phyloP scores from a whole-genome alignment of 495 filamentous ascomycete genomes.

The Clohesyomyces aquaticus region DNA sequence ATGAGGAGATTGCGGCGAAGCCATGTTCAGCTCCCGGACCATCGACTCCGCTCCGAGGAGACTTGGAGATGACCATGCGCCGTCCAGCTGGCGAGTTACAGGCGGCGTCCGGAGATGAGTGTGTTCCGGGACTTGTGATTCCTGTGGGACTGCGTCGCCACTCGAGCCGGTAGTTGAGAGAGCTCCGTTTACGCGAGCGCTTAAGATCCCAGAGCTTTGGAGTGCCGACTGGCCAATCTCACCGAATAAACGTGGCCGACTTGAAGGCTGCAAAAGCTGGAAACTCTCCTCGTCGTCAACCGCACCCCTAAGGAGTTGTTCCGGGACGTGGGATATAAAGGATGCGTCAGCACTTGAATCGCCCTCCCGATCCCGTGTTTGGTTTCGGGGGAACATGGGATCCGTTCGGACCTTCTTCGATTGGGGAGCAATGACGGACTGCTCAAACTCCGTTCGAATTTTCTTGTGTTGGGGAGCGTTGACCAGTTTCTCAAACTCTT shows the following conservation, averaged over 20 bases:
- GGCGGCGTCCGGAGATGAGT: background rate
- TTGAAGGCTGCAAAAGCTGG: constrained; percentile 13
- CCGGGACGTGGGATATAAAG: constrained; percentile 34
- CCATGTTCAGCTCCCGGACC: constrained; percentile 70
- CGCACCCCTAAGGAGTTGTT: background rate
- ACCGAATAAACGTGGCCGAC: constrained; percentile 67
- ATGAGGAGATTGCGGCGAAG: constrained; percentile 52
- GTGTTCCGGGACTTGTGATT: background rate
- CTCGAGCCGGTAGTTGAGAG: constrained; percentile 29
- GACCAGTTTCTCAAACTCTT: constrained; percentile 41
- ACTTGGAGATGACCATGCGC: constrained; percentile 51
- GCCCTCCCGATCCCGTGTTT: constrained; percentile 38
- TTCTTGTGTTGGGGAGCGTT: constrained; percentile 44
- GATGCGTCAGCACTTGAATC: constrained; percentile 45
- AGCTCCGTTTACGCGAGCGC: constrained; percentile 40
- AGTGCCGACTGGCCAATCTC: constrained; percentile 75
- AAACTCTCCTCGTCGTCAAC: constrained; percentile 46
- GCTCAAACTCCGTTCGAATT: constrained; percentile 39
- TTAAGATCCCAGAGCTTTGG: constrained; percentile 63
- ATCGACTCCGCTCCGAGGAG: constrained; percentile 69
- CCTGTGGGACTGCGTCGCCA: background rate
- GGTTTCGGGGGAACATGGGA: constrained; percentile 38
- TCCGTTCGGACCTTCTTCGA: constrained; percentile 46
- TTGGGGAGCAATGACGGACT: constrained; percentile 39
- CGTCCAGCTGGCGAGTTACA: constrained; percentile 9